Evolutionary conservation across 2,329 filamentous ascomycete genomes (phyloP).

Genomic region (Exophiala mesophila): DNA sequence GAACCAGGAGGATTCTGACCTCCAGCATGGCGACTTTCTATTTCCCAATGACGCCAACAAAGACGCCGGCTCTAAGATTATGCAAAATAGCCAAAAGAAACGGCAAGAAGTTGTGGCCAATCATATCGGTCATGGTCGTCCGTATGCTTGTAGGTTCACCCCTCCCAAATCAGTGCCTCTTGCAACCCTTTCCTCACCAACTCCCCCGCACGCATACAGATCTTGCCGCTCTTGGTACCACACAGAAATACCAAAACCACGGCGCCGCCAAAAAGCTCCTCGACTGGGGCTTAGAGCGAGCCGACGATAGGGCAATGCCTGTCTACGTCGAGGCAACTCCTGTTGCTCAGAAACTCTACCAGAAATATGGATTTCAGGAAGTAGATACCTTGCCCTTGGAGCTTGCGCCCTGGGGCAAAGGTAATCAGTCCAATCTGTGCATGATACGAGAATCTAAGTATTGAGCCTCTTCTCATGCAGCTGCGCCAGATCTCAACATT

Average conservation of each 20-base stretch:
- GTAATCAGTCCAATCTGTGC: constrained; percentile 17
- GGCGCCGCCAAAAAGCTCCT: constrained; percentile 19
- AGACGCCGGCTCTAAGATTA: constrained; percentile 16
- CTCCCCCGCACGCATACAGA: background rate
- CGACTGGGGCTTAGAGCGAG: constrained; percentile 19
- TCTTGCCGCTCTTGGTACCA: constrained; percentile 13
- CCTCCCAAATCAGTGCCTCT: background rate
- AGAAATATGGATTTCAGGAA: constrained; percentile 17
- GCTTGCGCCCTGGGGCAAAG: constrained; percentile 11
- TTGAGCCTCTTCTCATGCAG: background rate
- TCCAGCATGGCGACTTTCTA: constrained; percentile 15
- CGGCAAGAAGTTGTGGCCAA: constrained; percentile 20
- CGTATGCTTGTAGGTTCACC: constrained; percentile 17
- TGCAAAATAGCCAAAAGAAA: constrained; percentile 19
- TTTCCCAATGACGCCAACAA: constrained; percentile 19
- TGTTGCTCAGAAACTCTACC: constrained; percentile 12
- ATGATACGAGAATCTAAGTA: constrained; percentile 15
- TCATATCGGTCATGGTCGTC: constrained; percentile 7
- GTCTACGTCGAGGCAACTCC: constrained; percentile 19
- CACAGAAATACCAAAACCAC: constrained; percentile 18
- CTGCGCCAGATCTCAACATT: too few species aligned
- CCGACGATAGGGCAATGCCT: constrained; percentile 18
- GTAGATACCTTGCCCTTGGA: constrained; percentile 16
- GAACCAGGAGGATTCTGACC: constrained; percentile 9
- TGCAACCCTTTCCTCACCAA: constrained; percentile 1